phyloP scores from a whole-genome alignment of 192 early-diverging fungal species.

The Phycomyces nitens region DNA sequence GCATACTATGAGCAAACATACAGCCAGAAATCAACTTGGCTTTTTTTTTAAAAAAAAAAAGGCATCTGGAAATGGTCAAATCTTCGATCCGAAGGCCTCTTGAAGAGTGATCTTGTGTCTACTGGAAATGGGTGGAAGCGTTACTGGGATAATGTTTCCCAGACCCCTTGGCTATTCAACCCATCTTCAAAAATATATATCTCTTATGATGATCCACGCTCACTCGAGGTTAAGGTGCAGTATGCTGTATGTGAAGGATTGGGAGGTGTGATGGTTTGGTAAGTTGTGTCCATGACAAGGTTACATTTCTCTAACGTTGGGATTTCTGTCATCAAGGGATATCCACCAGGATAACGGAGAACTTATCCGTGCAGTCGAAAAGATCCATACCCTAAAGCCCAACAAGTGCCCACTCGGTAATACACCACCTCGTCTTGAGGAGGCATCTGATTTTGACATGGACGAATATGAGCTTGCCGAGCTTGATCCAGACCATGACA shows the following conservation, averaged over 20 bases:
- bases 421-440: not conserved
- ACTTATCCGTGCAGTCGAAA: conserved; percentile 19
- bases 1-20: conserved; percentile 22
- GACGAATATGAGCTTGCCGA: not conserved
- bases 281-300: too few relatives aligned
- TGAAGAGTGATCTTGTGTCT: conserved; percentile 32
- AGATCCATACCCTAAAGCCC: conserved; percentile 19
- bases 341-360: conserved; percentile 41
- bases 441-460: not conserved
- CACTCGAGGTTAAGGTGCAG: conserved; percentile 58
- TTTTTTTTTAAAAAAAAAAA: too few relatives aligned
- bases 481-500: not conserved
- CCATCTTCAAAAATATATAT: conserved; percentile 59
- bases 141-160: conserved; percentile 48
- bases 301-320: not conserved
- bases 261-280: conserved; percentile 69
- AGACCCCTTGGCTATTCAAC: conserved; percentile 58
- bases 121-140: conserved; percentile 54
- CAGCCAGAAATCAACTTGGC: too few relatives aligned
- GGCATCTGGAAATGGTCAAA: conserved; percentile 64
- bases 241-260: conserved; percentile 47
- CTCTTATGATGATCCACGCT: conserved; percentile 76
- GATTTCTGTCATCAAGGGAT: conserved; percentile 28
- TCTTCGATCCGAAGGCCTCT: conserved; percentile 51
- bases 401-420: not conserved